Evolutionary conservation across 1,284 basidiomycete genomes (phyloP).

Genomic region (Sparassis latifolia): DNA sequence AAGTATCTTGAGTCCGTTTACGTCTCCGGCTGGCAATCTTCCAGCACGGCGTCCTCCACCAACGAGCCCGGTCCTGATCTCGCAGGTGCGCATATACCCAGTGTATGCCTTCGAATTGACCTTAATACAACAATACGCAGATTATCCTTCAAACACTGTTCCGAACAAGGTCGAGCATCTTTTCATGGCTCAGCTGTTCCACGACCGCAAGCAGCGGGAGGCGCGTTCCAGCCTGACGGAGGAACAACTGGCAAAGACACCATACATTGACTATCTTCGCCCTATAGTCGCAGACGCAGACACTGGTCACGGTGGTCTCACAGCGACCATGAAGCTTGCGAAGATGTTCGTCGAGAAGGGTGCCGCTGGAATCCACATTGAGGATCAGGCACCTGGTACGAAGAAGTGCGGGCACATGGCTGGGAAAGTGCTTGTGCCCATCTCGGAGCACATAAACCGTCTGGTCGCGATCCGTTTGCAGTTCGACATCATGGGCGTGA

Average conservation of each 20-base stretch:
- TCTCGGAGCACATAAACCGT: slow-evolving; percentile 77
- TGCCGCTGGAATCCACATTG: slow-evolving; percentile 70
- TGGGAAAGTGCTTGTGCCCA: slow-evolving; percentile 55
- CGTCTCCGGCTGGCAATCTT: slow-evolving; percentile 96
- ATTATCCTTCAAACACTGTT: slow-evolving; percentile 93
- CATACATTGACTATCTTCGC: slow-evolving; percentile 56
- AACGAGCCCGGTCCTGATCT: slow-evolving; percentile 98
- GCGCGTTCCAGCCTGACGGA: slow-evolving; percentile 69
- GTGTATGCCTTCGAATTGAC: not conserved
- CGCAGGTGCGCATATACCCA: slow-evolving; percentile 54
- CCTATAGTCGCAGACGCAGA: slow-evolving; percentile 68
- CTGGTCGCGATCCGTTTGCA: slow-evolving; percentile 73
- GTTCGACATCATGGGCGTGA: slow-evolving; percentile 77
- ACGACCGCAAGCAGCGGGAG: slow-evolving; percentile 83
- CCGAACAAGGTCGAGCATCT: slow-evolving; percentile 89
- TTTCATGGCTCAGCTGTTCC: slow-evolving; percentile 85
- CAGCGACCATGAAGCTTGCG: slow-evolving; percentile 64
- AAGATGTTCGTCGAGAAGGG: slow-evolving; percentile 79
- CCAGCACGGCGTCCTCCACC: slow-evolving; percentile 85
- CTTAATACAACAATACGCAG: slow-evolving; percentile 27
- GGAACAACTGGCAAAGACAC: slow-evolving; percentile 63
- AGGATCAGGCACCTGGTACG: slow-evolving; percentile 73
- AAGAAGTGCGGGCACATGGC: slow-evolving; percentile 75
- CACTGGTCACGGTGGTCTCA: slow-evolving; percentile 60
- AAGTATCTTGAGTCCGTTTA: slow-evolving; percentile 98